phyloP scores from a whole-genome alignment of 768 basidiomycete species.

The Mycena capillaripes region DNA sequence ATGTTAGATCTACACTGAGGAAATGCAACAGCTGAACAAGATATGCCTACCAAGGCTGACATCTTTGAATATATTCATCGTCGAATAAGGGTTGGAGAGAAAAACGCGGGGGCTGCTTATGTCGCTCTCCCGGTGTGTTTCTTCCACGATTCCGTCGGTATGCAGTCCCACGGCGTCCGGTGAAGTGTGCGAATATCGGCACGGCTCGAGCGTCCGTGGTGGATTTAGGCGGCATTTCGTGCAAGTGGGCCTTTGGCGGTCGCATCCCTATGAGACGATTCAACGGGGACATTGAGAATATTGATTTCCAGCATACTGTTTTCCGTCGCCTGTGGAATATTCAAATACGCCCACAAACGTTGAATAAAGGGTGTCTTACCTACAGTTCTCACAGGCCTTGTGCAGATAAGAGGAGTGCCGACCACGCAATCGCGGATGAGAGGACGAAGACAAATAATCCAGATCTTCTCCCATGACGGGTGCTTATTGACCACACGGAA shows the following conservation, averaged over 20 bases:
- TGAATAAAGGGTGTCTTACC: neutral
- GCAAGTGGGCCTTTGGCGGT: neutral
- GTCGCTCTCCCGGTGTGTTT: neutral
- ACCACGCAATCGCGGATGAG: neutral
- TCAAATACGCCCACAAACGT: too few species aligned
- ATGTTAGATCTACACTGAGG: too few species aligned
- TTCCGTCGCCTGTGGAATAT: too few species aligned
- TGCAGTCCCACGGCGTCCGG: too few species aligned
- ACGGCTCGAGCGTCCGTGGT: neutral
- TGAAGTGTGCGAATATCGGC: neutral
- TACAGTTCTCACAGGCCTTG: slow-evolving; percentile 5
- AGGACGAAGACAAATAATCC: neutral
- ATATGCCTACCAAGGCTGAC: neutral
- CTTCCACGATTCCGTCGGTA: too few species aligned
- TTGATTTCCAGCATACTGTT: too few species aligned
- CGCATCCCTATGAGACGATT: neutral
- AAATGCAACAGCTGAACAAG: too few species aligned
- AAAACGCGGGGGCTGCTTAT: neutral
- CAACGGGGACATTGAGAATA: too few species aligned
- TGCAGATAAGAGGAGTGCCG: slow-evolving; percentile 2
- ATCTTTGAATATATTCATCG: neutral
- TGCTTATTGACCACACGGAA: too few species aligned
- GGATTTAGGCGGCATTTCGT: neutral
- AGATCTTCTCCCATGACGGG: too few species aligned
- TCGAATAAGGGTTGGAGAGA: neutral